phyloP scores from a whole-genome alignment of 768 basidiomycete genomes.

The Ramaria sp. region DNA sequence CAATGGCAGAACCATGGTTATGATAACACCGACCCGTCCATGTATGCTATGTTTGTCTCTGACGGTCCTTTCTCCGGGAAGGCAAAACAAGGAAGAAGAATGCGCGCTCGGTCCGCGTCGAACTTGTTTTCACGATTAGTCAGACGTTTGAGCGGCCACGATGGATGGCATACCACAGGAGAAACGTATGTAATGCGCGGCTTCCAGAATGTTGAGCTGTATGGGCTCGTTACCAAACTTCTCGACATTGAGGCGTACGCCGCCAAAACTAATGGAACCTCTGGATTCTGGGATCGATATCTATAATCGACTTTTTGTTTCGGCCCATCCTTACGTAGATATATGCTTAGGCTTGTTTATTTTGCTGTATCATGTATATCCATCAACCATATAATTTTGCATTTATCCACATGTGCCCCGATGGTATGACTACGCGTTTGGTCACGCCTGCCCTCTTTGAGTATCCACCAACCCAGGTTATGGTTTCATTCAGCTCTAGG shows the following conservation, averaged over 20 bases:
- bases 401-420: no score
- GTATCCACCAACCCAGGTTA: no score
- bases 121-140: constrained; percentile 12
- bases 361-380: no score
- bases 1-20: constrained; percentile 73
- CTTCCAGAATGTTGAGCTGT: constrained; percentile 82
- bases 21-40: constrained; percentile 64
- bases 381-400: no score
- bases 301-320: constrained; percentile 25
- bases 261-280: constrained; percentile 65
- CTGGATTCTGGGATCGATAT: constrained; percentile 77
- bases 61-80: constrained; percentile 79
- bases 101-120: constrained; percentile 12
- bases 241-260: constrained; percentile 48
- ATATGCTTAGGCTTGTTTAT: no score
- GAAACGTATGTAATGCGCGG: constrained; percentile 66
- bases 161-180: constrained; percentile 55
- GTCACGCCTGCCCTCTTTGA: no score
- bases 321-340: no score
- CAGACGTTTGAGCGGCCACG: constrained; percentile 21
- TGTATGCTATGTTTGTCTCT: constrained; percentile 88
- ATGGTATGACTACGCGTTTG: no score
- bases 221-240: constrained; percentile 70
- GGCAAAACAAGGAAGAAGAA: constrained; percentile 46
- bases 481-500: no score